A percentile compares a stretch with the other conserved stretches of the same genome.
These are phyloP conservation scores for Penicillium diatomitis DNA, from an alignment of 495 filamentous ascomycete genomes.

Conservation along the genomic window DNA sequence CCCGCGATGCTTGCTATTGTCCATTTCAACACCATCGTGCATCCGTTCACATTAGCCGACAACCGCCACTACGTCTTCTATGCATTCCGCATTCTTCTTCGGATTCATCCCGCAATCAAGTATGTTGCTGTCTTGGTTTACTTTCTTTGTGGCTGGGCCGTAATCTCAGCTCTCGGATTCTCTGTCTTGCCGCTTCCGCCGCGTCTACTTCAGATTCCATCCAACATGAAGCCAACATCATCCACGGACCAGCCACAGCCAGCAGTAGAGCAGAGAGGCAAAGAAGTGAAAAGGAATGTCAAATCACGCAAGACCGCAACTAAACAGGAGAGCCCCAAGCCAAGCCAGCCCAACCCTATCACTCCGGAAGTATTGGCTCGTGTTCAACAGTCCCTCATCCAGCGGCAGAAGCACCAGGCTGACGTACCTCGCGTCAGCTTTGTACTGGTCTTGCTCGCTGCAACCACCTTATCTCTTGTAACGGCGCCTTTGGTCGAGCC, in stretches of 20 bases:
- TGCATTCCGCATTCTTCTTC: constrained; percentile 76
- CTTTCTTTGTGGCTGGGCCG: constrained; percentile 50
- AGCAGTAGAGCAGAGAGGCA: constrained; percentile 8
- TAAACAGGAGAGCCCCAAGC: constrained; percentile 8
- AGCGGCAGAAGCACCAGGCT: constrained; percentile 26
- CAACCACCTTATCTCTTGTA: constrained; percentile 67
- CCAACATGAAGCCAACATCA: constrained; percentile 4
- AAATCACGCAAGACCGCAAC: constrained; percentile 18
- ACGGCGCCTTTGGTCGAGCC: constrained; percentile 91
- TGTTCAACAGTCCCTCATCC: constrained; percentile 24
- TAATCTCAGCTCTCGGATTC: constrained; percentile 47
- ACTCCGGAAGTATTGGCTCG: constrained; percentile 24
- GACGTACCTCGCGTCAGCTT: constrained; percentile 41
- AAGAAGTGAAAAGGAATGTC: constrained; percentile 18
- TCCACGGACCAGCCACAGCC: constrained; percentile 5
- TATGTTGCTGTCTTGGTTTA: constrained; percentile 61
- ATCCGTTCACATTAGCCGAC: constrained; percentile 93
- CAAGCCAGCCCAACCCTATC: constrained; percentile 13
- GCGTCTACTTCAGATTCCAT: constrained; percentile 15
- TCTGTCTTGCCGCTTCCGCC: constrained; percentile 19
- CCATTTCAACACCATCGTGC: constrained; percentile 81
- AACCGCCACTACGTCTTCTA: constrained; percentile 98
- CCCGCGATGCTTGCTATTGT: constrained; percentile 48
- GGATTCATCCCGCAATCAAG: constrained; percentile 49
- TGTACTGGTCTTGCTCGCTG: constrained; percentile 57